Percentiles rank a stretch among this genome's conserved stretches.
These are phyloP conservation scores for Scytalidium lignicola DNA, from an alignment of 2,329 filamentous ascomycete species.

Conservation along the genomic window DNA sequence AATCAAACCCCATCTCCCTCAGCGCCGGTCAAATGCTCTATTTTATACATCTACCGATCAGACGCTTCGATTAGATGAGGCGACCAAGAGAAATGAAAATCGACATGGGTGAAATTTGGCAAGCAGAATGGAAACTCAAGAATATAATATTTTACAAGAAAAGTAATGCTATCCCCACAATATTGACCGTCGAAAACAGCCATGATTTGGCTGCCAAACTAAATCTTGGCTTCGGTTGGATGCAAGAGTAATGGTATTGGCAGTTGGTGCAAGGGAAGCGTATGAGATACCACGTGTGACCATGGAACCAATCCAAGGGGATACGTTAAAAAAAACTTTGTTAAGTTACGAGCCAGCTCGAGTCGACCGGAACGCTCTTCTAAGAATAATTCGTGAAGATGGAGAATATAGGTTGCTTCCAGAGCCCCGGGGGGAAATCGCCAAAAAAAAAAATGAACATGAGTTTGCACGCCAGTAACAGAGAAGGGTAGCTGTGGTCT, in stretches of 20 bases:
- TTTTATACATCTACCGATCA: not conserved
- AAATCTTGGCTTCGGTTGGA: not conserved
- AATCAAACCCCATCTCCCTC: not conserved
- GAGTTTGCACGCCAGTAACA: too few relatives aligned
- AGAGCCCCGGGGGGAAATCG: constrained; percentile 13
- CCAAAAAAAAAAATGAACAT: too few relatives aligned
- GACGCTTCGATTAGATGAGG: not conserved
- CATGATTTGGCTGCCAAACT: not conserved
- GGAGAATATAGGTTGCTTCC: constrained; percentile 15
- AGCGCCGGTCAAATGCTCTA: not conserved
- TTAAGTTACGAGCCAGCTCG: constrained; percentile 11
- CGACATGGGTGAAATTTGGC: not conserved
- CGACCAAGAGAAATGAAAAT: not conserved
- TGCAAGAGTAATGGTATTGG: not conserved
- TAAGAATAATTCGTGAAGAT: constrained; percentile 15
- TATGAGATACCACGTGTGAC: too few relatives aligned
- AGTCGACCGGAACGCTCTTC: constrained; percentile 10
- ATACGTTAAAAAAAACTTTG: constrained; percentile 9
- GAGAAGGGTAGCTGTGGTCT: not conserved
- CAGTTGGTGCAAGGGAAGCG: too few relatives aligned
- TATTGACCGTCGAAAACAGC: not conserved
- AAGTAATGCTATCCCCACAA: not conserved
- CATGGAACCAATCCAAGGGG: not conserved
- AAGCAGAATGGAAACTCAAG: not conserved
- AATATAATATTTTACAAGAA: not conserved